Conservation (phyloP, 176 grass and related monocot species). For the Phoenix dactylifera region DNA sequence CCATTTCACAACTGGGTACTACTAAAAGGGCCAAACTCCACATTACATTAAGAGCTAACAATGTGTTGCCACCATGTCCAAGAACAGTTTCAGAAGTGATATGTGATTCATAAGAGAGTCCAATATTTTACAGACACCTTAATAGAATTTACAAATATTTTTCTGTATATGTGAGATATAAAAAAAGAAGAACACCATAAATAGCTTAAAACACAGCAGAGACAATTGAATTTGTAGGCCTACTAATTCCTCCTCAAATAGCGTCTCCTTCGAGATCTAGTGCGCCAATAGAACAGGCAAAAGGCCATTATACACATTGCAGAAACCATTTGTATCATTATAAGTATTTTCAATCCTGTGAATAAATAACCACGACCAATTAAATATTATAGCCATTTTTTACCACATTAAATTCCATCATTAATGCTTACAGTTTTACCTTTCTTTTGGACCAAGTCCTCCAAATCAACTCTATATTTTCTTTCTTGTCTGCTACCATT, state of each 20-base stretch:
- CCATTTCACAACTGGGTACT: too few species aligned
- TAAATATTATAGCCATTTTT: conserved; percentile 11
- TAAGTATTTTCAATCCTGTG: conserved; percentile 51
- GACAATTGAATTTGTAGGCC: background rate
- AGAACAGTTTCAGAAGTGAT: too few species aligned
- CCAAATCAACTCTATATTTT: conserved; percentile 34
- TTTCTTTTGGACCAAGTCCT: conserved; percentile 53
- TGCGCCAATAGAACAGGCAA: conserved; percentile 35
- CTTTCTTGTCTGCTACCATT: conserved; percentile 4
- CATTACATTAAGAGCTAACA: too few species aligned
- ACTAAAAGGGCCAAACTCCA: too few species aligned
- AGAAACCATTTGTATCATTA: conserved; percentile 46
- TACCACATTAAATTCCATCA: background rate
- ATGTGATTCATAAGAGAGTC: too few species aligned
- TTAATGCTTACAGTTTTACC: conserved; percentile 23
- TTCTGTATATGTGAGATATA: too few species aligned
- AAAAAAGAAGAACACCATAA: too few species aligned
- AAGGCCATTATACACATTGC: conserved; percentile 31
- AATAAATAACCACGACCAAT: conserved; percentile 3
- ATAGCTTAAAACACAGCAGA: too few species aligned
- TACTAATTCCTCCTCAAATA: conserved; percentile 52
- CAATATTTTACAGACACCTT: too few species aligned
- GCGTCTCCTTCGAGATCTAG: conserved; percentile 34
- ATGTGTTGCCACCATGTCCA: too few species aligned
- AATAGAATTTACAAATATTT: too few species aligned